Evolutionary conservation across 768 basidiomycete species (phyloP).

Genomic region (Pleurotus citrinopileatus): DNA sequence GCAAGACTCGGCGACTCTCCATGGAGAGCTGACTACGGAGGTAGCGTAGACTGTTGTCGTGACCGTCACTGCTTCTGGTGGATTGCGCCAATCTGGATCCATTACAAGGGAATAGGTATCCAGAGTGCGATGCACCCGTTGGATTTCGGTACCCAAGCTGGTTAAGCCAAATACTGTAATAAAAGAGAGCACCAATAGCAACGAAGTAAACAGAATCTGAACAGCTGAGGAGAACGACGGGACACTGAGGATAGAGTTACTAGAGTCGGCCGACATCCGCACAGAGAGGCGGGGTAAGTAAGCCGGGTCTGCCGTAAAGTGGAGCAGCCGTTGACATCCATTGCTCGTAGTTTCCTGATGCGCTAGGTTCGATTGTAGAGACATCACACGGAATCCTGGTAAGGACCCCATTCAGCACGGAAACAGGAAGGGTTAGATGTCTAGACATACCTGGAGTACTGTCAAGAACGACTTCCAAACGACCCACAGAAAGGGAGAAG

Average conservation of each 20-base stretch:
- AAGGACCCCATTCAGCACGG: constrained; percentile 12
- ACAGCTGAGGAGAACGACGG: constrained; percentile 16
- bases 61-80: constrained; percentile 32
- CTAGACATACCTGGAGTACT: constrained; percentile 44
- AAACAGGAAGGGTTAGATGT: constrained; percentile 7
- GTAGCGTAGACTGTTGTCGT: constrained; percentile 36
- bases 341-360: constrained; percentile 40
- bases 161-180: constrained; percentile 18
- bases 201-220: constrained; percentile 24
- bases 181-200: constrained; percentile 25
- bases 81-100: constrained; percentile 18
- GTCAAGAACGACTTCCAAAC: constrained; percentile 61
- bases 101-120: constrained; percentile 22
- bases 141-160: constrained; percentile 24
- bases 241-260: constrained; percentile 14
- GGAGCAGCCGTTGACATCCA: constrained; percentile 46
- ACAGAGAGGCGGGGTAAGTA: constrained; percentile 54
- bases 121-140: constrained; percentile 21
- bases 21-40: constrained; percentile 14
- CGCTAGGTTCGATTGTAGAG: constrained; percentile 53
- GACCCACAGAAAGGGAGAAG: constrained; percentile 69
- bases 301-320: constrained; percentile 54
- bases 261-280: constrained; percentile 15
- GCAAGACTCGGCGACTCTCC: constrained; percentile 25
- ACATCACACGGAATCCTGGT: constrained; percentile 39